A percentile compares a stretch with the other conserved stretches of the same genome.
Conservation (phyloP, 495 filamentous ascomycete genomes). For the Podospora comata region DNA sequence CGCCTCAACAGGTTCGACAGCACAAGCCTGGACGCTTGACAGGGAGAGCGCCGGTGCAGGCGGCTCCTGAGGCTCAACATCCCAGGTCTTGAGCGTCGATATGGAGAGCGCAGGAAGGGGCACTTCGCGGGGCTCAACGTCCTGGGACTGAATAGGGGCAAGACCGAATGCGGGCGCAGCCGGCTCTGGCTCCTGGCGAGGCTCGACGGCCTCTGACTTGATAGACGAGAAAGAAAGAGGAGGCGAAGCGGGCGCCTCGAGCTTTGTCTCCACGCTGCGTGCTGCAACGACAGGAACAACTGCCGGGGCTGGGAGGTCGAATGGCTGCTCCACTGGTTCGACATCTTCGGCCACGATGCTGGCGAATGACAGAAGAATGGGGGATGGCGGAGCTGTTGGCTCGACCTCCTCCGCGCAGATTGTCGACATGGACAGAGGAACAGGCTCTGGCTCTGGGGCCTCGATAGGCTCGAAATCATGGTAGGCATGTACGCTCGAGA, state of each 20-base stretch:
- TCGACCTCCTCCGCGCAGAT: constrained; percentile 23
- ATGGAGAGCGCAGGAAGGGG: constrained; percentile 17
- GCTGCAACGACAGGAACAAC: constrained; percentile 15
- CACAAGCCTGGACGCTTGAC: constrained; percentile 18
- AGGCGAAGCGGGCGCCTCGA: constrained; percentile 6
- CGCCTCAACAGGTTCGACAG: constrained; percentile 20
- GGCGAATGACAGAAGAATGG: constrained; percentile 17
- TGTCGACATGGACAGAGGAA: constrained; percentile 9
- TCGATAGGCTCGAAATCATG: neutral
- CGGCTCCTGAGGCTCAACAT: constrained; percentile 11
- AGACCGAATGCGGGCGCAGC: constrained; percentile 29
- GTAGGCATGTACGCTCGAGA: neutral
- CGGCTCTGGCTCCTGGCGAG: constrained; percentile 24
- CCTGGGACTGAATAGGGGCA: constrained; percentile 30
- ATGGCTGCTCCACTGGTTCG: constrained; percentile 18
- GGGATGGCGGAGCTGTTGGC: constrained; percentile 20
- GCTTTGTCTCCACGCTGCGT: constrained; percentile 5
- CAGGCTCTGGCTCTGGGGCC: neutral
- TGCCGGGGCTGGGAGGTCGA: constrained; percentile 12
- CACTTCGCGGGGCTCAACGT: constrained; percentile 33
- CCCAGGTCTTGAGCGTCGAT: constrained; percentile 14
- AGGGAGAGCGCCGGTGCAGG: constrained; percentile 18
- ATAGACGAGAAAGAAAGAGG: constrained; percentile 26
- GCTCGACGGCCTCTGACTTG: constrained; percentile 30
- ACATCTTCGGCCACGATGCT: constrained; percentile 17